phyloP scores from a whole-genome alignment of 176 grass and related monocot species.

The Avena insularis region DNA sequence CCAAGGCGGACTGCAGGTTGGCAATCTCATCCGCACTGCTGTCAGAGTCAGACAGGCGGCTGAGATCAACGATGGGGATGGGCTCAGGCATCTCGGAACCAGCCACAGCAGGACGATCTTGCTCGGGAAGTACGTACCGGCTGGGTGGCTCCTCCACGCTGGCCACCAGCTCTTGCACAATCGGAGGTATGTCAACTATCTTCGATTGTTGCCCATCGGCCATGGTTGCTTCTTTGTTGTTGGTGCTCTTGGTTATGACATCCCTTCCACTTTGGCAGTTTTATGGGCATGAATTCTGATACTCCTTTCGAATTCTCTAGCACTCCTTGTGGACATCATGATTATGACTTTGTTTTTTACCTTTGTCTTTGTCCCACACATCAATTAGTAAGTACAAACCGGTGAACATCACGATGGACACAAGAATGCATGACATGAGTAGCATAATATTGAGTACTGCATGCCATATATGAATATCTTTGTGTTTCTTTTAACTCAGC shows the following conservation, averaged over 20 bases:
- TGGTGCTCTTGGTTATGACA: background rate
- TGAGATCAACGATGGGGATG: slow-evolving; percentile 55
- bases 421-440: background rate
- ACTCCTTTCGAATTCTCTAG: background rate
- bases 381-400: background rate
- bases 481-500: background rate
- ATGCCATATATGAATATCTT: background rate
- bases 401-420: background rate
- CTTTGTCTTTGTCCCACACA: slow-evolving; percentile 1
- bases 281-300: background rate
- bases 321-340: background rate
- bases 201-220: slow-evolving; percentile 30
- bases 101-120: background rate
- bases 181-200: slow-evolving; percentile 2
- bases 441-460: background rate
- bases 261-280: background rate
- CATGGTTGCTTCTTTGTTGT: slow-evolving; percentile 26
- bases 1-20: slow-evolving; percentile 42
- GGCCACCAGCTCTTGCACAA: slow-evolving; percentile 55
- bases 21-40: slow-evolving; percentile 30
- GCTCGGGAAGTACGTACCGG: slow-evolving; percentile 43
- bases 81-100: slow-evolving; percentile 1
- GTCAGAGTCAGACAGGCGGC: slow-evolving; percentile 15
- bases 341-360: background rate
- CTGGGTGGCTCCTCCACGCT: slow-evolving; percentile 43